A percentile compares a stretch with the other conserved stretches of the same genome.
phyloP scores from a whole-genome alignment of 768 basidiomycete species.

The Leucocoprinus leucothites region DNA sequence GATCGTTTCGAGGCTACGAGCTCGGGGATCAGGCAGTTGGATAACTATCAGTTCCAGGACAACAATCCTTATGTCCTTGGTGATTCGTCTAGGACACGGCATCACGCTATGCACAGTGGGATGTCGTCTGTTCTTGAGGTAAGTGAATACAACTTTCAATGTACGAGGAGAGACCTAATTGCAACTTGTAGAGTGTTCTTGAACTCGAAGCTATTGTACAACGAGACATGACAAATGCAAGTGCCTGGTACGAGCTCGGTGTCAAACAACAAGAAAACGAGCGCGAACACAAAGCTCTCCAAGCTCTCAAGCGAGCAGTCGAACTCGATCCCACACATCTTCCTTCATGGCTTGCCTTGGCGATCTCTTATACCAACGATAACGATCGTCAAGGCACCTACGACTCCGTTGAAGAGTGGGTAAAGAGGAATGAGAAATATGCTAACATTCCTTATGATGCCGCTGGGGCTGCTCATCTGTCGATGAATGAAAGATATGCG shows the following conservation, averaged over 20 bases:
- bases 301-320: conserved; percentile 77
- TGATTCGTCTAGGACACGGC: conserved; percentile 51
- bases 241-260: conserved; percentile 89
- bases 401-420: conserved; percentile 84
- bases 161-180: not conserved
- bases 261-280: conserved; percentile 99
- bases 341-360: conserved; percentile 86
- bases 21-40: conserved; percentile 54
- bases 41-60: conserved; percentile 66
- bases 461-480: conserved; percentile 31
- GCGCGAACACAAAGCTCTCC: conserved; percentile 85
- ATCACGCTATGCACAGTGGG: conserved; percentile 37
- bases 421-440: conserved; percentile 59
- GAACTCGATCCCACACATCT: conserved; percentile 76
- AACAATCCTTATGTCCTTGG: conserved; percentile 78
- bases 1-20: conserved; percentile 77
- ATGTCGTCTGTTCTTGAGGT: conserved; percentile 42
- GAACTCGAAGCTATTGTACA: conserved; percentile 91
- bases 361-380: conserved; percentile 91
- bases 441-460: conserved; percentile 28
- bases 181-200: conserved; percentile 63
- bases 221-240: conserved; percentile 62
- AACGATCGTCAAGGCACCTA: conserved; percentile 70
- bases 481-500: conserved; percentile 39
- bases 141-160: conserved; percentile 11